Percentiles rank a stretch among this genome's conserved stretches.
Conservation (phyloP, 2,329 filamentous ascomycete genomes). For the Penicillium sp. region DNA sequence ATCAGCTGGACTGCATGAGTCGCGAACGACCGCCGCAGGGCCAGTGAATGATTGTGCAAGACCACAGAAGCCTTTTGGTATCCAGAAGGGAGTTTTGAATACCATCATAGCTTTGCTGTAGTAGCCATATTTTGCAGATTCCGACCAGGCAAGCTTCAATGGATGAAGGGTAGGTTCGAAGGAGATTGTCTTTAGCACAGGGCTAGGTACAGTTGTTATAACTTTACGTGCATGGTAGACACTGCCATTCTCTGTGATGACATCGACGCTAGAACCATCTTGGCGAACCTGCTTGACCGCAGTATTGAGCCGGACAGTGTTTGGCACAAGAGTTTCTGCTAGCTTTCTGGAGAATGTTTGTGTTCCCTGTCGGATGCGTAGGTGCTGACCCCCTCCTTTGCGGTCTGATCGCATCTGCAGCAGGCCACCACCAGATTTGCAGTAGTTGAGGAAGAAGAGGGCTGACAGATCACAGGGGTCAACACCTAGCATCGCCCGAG, state of each 20-base stretch:
- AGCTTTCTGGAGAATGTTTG: constrained; percentile 44
- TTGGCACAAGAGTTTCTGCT: constrained; percentile 30
- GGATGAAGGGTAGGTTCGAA: constrained; percentile 51
- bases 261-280: not conserved
- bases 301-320: not conserved
- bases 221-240: constrained; percentile 41
- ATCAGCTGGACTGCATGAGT: constrained; percentile 38
- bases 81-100: constrained; percentile 50
- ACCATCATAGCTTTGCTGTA: constrained; percentile 54
- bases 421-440: constrained; percentile 53
- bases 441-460: constrained; percentile 57
- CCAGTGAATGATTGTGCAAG: constrained; percentile 48
- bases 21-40: constrained; percentile 48
- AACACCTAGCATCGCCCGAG: constrained; percentile 51
- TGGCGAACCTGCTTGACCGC: not conserved
- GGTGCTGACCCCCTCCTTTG: constrained; percentile 55
- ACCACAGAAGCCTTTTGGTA: constrained; percentile 46
- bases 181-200: constrained; percentile 46
- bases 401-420: constrained; percentile 55
- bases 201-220: constrained; percentile 52
- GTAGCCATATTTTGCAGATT: constrained; percentile 45
- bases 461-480: constrained; percentile 52
- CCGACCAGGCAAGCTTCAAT: constrained; percentile 39
- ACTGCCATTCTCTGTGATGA: not conserved
- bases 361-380: constrained; percentile 52